phyloP scores from a whole-genome alignment of 2,329 filamentous ascomycete genomes.

The Penicillium janthinellum region DNA sequence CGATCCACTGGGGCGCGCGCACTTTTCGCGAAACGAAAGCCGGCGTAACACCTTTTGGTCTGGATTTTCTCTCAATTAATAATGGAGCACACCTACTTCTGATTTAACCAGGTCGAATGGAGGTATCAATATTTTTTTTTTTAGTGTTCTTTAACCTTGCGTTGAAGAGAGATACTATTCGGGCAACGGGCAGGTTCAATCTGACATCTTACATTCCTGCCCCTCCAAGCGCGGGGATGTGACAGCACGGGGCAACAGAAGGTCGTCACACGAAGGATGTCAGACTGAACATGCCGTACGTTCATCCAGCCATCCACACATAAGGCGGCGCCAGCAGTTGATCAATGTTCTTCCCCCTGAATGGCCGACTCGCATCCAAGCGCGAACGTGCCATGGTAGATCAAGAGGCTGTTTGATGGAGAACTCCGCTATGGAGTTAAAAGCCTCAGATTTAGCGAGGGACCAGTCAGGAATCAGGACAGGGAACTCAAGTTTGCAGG shows the following conservation, averaged over 20 bases:
- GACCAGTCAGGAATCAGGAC: neutral
- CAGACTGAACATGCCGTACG: conserved; percentile 2
- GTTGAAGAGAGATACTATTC: neutral
- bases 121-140: neutral
- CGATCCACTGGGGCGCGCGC: conserved; percentile 22
- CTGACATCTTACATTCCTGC: neutral
- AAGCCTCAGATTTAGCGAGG: neutral
- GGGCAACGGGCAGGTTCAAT: neutral
- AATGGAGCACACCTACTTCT: neutral
- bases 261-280: conserved; percentile 13
- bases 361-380: conserved; percentile 7
- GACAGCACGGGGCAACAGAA: conserved; percentile 11
- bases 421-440: conserved; percentile 16
- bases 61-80: conserved; percentile 6
- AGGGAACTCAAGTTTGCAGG: neutral
- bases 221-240: conserved; percentile 14
- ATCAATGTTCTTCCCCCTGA: neutral
- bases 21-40: conserved; percentile 21
- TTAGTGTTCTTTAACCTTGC: neutral
- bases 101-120: neutral
- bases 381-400: conserved; percentile 21
- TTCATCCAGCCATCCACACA: neutral
- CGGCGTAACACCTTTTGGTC: conserved; percentile 14
- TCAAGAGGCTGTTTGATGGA: conserved; percentile 14
- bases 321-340: neutral